Percentiles rank a stretch among this genome's conserved stretches.
Evolutionary conservation across 2,329 filamentous ascomycete species (phyloP).

Genomic region (Ascomycota sp.): DNA sequence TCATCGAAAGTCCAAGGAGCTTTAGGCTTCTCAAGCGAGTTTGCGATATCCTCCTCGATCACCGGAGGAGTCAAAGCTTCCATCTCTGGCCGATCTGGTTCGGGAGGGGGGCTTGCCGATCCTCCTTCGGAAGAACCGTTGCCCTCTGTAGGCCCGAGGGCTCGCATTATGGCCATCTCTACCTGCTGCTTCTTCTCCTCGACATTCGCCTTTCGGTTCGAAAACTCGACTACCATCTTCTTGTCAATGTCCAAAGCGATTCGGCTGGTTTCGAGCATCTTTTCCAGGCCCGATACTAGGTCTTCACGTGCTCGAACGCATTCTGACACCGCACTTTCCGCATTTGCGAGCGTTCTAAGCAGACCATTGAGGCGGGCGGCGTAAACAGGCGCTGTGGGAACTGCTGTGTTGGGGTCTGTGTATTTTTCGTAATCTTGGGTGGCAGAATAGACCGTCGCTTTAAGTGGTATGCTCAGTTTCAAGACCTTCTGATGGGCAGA

Average conservation of each 20-base stretch:
- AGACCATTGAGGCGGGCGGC: constrained; percentile 76
- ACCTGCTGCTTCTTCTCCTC: constrained; percentile 75
- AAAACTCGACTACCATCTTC: constrained; percentile 39
- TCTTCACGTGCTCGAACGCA: constrained; percentile 68
- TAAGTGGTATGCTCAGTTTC: constrained; percentile 50
- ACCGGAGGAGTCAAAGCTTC: constrained; percentile 75
- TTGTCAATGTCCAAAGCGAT: constrained; percentile 51
- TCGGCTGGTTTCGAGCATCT: constrained; percentile 56
- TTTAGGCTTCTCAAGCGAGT: too few species aligned
- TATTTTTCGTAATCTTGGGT: constrained; percentile 72
- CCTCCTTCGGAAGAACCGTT: constrained; percentile 25
- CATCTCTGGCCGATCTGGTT: constrained; percentile 57
- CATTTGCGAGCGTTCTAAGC: constrained; percentile 72
- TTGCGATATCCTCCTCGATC: constrained; percentile 20
- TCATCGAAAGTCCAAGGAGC: constrained; percentile 4
- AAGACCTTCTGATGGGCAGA: constrained; percentile 52
- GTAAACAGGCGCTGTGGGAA: constrained; percentile 73
- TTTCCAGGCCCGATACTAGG: constrained; percentile 64
- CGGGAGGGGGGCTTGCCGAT: constrained; percentile 25
- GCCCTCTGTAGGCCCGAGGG: constrained; percentile 42
- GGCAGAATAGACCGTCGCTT: constrained; percentile 46
- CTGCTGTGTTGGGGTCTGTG: constrained; percentile 44
- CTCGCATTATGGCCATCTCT: constrained; percentile 77
- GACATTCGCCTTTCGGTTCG: constrained; percentile 46
- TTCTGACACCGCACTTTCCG: constrained; percentile 75